Conservation (phyloP, 108 stramenopile genomes). For the Cyclostephanos tholiformis region DNA sequence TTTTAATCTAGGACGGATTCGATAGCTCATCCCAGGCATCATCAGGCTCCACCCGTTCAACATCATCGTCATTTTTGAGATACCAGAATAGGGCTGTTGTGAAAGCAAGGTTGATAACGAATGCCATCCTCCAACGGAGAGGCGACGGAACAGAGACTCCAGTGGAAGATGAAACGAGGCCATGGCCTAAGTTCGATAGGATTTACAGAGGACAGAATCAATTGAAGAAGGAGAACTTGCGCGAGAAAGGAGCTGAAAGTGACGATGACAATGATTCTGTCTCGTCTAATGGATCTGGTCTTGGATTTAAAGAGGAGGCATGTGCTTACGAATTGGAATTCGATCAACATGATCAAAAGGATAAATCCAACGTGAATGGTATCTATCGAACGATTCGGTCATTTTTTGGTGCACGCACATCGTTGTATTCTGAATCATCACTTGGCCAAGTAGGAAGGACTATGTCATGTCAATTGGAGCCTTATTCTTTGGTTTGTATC, state of each 20-base stretch:
- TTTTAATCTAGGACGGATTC: conserved; percentile 15
- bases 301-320: background rate
- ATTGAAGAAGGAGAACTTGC: conserved; percentile 21
- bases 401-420: background rate
- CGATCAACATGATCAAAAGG: conserved; percentile 3
- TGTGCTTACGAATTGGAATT: conserved; percentile 8
- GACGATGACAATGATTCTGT: conserved; percentile 26
- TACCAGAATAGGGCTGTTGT: conserved; percentile 45
- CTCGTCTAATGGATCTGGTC: conserved; percentile 9
- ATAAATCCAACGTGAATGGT: background rate
- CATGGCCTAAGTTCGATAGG: conserved; percentile 38
- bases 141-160: conserved; percentile 40
- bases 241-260: conserved; percentile 21
- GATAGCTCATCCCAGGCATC: conserved; percentile 20
- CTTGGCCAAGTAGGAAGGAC: background rate
- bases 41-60: conserved; percentile 32
- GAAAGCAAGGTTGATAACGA: conserved; percentile 43
- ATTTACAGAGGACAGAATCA: conserved; percentile 49
- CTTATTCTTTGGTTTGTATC: background rate
- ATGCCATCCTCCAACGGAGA: conserved; percentile 26
- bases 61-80: conserved; percentile 33
- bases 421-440: background rate
- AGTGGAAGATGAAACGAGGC: conserved; percentile 18
- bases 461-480: background rate
- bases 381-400: background rate